Base-by-base conservation (phyloP, 1,284 basidiomycete species). In the Mycena sp. region DNA sequence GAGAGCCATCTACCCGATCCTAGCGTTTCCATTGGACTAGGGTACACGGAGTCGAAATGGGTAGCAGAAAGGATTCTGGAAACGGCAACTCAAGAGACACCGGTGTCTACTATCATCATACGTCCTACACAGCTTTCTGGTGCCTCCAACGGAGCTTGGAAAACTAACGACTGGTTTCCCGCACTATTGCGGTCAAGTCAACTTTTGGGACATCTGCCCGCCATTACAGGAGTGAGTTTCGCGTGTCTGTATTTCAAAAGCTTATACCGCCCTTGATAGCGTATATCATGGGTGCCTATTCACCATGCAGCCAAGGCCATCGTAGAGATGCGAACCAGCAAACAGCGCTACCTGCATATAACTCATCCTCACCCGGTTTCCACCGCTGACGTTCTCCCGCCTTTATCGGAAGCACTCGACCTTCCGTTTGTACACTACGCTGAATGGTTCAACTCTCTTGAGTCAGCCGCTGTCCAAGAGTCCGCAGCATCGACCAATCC, bases 1-100 rank as follows among this genome's bases (percentile, higher is more conserved):
- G 49, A 61, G 23, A 70, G 72, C 41, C 40, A 54, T 7, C 49
- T 71, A 12, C 61, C 72, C 2, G 64, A 71, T 37, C 45, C 77
- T 2, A 65, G 67, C 17, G 65, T 70, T 26, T 74, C 78, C 4
- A 65, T 74, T 17, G 77, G 77, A 2, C 58, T 67, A n/a, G 80
- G 77, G 1, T 83, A 83, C 66, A 65, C 71, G 14, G 77, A 83
- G 64, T 76, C 77, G 23, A 85, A 84, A 72, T 83, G 80, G 76
- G 79, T 83, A 3, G 73, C 76, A 2, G 81, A 84, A 68, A 66
- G 73, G 26, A 75, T 84, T 21, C 68, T 82, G 17, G 53, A 64
- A 9, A 54, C 51, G 0, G 75, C 74, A 1, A 67, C 69, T 0
- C 59, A 72, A 17, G 23, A 29, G 2, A 73, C 74, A 1, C 19